These are phyloP conservation scores for Metarhizium rileyi DNA, from an alignment of 2,329 filamentous ascomycete species.

Conservation along the genomic window DNA sequence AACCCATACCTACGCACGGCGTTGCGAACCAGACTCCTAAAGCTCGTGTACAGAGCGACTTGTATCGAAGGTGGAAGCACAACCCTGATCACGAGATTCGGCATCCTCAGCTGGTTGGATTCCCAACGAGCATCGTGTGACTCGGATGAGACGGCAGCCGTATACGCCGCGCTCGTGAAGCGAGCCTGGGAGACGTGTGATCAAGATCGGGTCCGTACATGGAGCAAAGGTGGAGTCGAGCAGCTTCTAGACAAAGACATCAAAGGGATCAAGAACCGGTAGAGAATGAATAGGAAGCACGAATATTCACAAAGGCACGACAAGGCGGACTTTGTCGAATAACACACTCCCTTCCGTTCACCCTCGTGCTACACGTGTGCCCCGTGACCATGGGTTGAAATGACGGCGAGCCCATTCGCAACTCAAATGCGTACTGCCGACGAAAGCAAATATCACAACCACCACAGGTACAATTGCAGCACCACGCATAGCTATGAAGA, in stretches of 20 bases:
- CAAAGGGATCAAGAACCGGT: neutral
- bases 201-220: constrained; percentile 51
- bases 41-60: constrained; percentile 57
- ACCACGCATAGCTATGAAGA: too few relatives aligned
- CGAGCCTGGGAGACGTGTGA: constrained; percentile 58
- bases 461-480: too few relatives aligned
- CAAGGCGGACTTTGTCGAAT: too few relatives aligned
- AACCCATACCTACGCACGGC: constrained; percentile 53
- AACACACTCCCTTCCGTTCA: too few relatives aligned
- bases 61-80: constrained; percentile 63
- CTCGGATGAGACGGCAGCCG: constrained; percentile 31
- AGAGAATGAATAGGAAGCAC: neutral
- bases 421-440: too few relatives aligned
- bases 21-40: constrained; percentile 48
- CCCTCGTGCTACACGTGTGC: too few relatives aligned
- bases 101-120: constrained; percentile 65
- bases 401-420: too few relatives aligned
- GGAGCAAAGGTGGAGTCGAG: constrained; percentile 48
- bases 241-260: constrained; percentile 13
- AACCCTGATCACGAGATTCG: constrained; percentile 70
- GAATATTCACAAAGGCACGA: neutral
- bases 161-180: constrained; percentile 44
- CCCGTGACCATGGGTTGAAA: too few relatives aligned
- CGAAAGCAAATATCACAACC: too few relatives aligned
- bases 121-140: constrained; percentile 41